Percentiles rank a stretch among this genome's conserved stretches.
phyloP scores from a whole-genome alignment of 441 rosid genomes.

The Omphalea diandra region DNA sequence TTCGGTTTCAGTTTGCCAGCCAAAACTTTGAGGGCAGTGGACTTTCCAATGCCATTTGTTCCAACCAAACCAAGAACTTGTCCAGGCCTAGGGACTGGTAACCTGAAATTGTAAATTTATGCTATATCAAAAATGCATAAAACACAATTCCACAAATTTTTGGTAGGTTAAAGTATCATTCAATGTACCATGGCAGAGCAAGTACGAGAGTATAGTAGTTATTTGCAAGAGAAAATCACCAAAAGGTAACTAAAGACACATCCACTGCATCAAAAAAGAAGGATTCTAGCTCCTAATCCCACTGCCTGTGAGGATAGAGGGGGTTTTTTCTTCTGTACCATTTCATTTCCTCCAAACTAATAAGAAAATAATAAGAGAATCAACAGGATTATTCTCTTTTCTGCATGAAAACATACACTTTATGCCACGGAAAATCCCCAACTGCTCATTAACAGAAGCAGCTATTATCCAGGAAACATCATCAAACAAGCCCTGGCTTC shows the following conservation, averaged over 20 bases:
- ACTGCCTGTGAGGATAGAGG: neutral
- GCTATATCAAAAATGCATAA: conserved; percentile 21
- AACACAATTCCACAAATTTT: neutral
- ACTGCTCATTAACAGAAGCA: neutral
- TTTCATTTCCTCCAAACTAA: neutral
- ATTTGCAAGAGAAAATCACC: neutral
- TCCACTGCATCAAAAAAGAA: no score
- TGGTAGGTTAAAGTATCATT: neutral
- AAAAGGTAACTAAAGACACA: neutral
- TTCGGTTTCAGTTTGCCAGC: conserved; percentile 97
- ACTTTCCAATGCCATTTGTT: conserved; percentile 96
- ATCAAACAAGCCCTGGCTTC: neutral
- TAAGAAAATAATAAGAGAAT: neutral
- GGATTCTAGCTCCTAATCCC: no score
- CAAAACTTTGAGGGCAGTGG: conserved; percentile 92
- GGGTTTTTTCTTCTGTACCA: neutral
- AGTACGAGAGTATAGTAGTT: neutral
- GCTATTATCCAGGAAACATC: neutral
- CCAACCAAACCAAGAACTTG: conserved; percentile 99
- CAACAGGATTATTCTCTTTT: neutral
- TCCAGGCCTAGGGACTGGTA: conserved; percentile 97
- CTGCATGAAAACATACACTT: neutral
- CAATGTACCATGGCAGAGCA: neutral
- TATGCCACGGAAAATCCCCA: neutral
- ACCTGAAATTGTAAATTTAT: conserved; percentile 41